Evolutionary conservation across 148 eudicot species (phyloP).

Genomic region (Cornus florida): DNA sequence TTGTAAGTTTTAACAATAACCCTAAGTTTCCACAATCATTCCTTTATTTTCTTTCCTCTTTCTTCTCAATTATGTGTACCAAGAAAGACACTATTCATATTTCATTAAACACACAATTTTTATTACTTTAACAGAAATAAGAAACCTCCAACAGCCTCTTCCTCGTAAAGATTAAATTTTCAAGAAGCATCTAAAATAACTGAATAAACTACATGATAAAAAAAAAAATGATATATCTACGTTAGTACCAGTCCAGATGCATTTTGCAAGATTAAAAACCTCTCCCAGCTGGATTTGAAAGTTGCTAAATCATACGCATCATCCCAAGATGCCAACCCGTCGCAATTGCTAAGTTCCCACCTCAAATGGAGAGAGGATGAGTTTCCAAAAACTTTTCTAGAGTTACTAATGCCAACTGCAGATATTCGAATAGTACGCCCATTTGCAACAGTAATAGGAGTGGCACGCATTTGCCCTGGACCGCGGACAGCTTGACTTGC

Average conservation of each 20-base stretch:
- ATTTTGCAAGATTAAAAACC: conserved; percentile 67
- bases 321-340: conserved; percentile 66
- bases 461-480: conserved; percentile 47
- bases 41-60: no score
- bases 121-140: not conserved
- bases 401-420: conserved; percentile 66
- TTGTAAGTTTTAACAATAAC: no score
- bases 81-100: not conserved
- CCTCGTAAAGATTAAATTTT: not conserved
- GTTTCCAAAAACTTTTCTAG: conserved; percentile 83
- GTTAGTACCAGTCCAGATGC: conserved; percentile 67
- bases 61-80: no score
- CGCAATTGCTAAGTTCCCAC: conserved; percentile 68
- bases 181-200: not conserved
- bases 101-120: not conserved
- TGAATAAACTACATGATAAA: not conserved
- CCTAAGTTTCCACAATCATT: not conserved
- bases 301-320: conserved; percentile 29
- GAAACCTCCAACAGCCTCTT: conserved; percentile 1
- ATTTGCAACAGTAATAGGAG: conserved; percentile 76
- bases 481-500: conserved; percentile 65
- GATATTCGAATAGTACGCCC: conserved; percentile 78
- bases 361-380: conserved; percentile 69
- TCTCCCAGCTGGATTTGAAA: conserved; percentile 67
- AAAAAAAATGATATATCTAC: not conserved